Evolutionary conservation across 2,329 filamentous ascomycete species (phyloP), one percentile per base, ranked within the genome.

Genomic region (Fusarium annulatum): DNA sequence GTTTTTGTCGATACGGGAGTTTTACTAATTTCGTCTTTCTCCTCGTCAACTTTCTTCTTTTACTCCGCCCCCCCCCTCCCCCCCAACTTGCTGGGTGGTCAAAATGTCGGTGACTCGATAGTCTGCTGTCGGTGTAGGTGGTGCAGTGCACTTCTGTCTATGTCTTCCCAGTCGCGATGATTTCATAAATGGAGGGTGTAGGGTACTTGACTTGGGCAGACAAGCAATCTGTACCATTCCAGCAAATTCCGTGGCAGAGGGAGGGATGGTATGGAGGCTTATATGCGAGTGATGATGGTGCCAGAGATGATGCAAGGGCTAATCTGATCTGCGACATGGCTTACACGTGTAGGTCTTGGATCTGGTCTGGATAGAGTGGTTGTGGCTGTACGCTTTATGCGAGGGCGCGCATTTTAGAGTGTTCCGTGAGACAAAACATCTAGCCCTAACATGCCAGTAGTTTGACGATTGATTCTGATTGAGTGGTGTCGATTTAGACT

Each of bases 191-290:
- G 23, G n/a, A 14, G 15, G 21, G 34, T 60, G 41, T 58, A 71
- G 53, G 62, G 71, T 71, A 73, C 21, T 41, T 30, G 21, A 21
- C 30, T 33, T 51, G 38, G 49, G 36, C 39, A 21, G 16, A 26
- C 19, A 39, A 48, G 38, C 23, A 19, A 57, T 68, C 36, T 30
- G 42, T 23, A 48, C 38, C 71, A 74, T 73, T 73, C 71, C 71
- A 68, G 41, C 33, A 56, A 48, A 51, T 15, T 26, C 38, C n/a
- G 46, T 48, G 49, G 41, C 34, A 34, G 57, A 41, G 26, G 26
- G 34, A 51, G 36, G n/a, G 7, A 26, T 56, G 71, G 67, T 39
- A 72, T 74, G 67, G 23, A 59, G 67, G 71, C 51, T 71, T 67
- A 41, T n/a, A 51, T 57, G n/a, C 21, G 12, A 16, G 55, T 58